Conservation (phyloP, 768 basidiomycete genomes). For the Coprinellus micaceus region DNA sequence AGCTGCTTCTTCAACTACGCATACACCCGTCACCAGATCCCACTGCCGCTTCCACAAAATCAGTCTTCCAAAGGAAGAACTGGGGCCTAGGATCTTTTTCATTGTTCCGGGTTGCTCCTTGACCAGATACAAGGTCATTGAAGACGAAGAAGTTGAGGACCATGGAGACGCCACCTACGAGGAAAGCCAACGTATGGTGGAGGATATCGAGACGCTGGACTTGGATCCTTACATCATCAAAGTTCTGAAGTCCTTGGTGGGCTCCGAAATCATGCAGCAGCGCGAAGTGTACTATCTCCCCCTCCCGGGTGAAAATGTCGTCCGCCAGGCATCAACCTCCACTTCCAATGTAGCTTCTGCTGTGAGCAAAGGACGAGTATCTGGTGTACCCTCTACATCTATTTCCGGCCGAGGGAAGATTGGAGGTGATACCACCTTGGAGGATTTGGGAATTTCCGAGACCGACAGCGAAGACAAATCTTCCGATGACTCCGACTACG, state of each 20-base stretch:
- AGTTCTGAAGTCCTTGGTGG: conserved; percentile 57
- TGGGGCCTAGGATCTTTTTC: conserved; percentile 53
- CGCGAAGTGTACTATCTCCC: conserved; percentile 65
- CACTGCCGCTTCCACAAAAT: conserved; percentile 70
- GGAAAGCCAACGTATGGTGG: conserved; percentile 45
- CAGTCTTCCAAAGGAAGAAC: conserved; percentile 54
- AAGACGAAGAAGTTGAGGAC: conserved; percentile 58
- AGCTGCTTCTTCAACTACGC: conserved; percentile 20
- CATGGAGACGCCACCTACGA: conserved; percentile 53
- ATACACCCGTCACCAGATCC: conserved; percentile 60
- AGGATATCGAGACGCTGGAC: conserved; percentile 46
- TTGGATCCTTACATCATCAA: conserved; percentile 54
- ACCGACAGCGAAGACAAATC: conserved; percentile 19
- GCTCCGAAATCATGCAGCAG: conserved; percentile 60
- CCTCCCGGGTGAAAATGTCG: conserved; percentile 40
- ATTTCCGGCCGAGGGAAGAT: conserved; percentile 18
- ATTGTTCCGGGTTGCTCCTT: conserved; percentile 69
- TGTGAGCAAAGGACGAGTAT: conserved; percentile 23
- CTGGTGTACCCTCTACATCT: conserved; percentile 30
- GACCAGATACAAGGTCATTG: conserved; percentile 51
- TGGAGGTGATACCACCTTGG: conserved; percentile 7
- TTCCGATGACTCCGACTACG: not conserved
- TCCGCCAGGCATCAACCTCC: conserved; percentile 15
- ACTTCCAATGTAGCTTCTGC: conserved; percentile 12
- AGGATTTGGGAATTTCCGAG: conserved; percentile 9